A percentile compares a stretch with the other conserved stretches of the same genome.
These are phyloP conservation scores for Cardamine chenopodiifolia DNA, from an alignment of 345 rosid genomes.

Conservation along the genomic window DNA sequence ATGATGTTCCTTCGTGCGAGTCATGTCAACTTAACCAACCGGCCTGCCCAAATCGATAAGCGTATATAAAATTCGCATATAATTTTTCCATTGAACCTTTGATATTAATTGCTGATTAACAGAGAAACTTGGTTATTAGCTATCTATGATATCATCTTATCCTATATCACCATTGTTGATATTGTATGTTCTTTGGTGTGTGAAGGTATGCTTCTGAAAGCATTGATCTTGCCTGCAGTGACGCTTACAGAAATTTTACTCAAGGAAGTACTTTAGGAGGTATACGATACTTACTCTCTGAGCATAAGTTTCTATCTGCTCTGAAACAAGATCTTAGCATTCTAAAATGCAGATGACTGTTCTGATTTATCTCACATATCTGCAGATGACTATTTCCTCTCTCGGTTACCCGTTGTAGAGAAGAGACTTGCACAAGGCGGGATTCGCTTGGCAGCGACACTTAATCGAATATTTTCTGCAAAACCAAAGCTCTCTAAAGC, in stretches of 20 bases:
- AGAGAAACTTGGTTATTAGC: neutral
- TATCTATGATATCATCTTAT: neutral
- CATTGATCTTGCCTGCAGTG: constrained; percentile 77
- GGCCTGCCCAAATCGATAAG: constrained; percentile 79
- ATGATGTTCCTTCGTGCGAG: constrained; percentile 60
- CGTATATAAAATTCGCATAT: neutral
- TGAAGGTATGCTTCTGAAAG: constrained; percentile 87
- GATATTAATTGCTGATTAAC: neutral
- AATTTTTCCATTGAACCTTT: neutral
- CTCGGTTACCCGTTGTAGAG: constrained; percentile 78
- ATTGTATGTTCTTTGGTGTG: constrained; percentile 13
- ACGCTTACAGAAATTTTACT: constrained; percentile 74
- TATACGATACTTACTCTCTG: constrained; percentile 38
- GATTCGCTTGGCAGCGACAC: constrained; percentile 75
- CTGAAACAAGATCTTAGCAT: constrained; percentile 8
- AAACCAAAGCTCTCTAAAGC: constrained; percentile 44
- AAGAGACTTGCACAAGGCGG: constrained; percentile 86
- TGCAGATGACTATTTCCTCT: constrained; percentile 73
- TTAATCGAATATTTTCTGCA: constrained; percentile 67
- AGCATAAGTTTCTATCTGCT: neutral
- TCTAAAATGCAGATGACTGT: neutral
- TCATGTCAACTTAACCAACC: constrained; percentile 55
- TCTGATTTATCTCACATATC: neutral
- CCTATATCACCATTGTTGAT: neutral
- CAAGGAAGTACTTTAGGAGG: constrained; percentile 86